Conservation (phyloP, 2,329 filamentous ascomycete genomes). For the Colletotrichum musae region DNA sequence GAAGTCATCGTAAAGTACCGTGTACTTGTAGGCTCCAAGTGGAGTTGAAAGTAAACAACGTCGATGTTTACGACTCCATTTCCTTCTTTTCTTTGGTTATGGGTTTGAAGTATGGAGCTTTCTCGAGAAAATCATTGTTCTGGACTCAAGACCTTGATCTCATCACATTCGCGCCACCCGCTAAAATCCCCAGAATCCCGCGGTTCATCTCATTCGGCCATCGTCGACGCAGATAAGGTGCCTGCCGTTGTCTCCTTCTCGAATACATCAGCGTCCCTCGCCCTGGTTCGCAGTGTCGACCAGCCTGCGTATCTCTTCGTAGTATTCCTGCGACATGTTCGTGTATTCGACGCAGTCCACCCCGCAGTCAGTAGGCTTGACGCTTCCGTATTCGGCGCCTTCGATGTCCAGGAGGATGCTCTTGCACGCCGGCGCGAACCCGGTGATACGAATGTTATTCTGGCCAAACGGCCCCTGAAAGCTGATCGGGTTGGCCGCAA, state of each 20-base stretch:
- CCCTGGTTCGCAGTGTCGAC: not conserved
- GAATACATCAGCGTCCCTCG: not conserved
- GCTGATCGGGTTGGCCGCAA: not conserved
- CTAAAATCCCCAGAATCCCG: too few species aligned
- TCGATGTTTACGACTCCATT: too few species aligned
- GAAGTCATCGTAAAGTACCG: too few species aligned
- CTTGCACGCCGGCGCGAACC: not conserved
- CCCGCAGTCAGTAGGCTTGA: not conserved
- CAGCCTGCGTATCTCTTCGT: not conserved
- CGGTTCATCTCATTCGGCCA: too few species aligned
- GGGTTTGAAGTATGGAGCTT: too few species aligned
- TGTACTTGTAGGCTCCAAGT: too few species aligned
- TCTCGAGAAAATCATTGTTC: too few species aligned
- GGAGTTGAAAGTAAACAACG: too few species aligned
- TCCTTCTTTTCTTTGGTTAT: too few species aligned
- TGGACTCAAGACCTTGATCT: too few species aligned
- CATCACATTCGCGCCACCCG: too few species aligned
- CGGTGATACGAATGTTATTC: not conserved
- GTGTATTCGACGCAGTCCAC: not conserved
- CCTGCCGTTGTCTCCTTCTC: not conserved
- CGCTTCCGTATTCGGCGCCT: not conserved
- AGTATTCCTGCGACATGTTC: not conserved
- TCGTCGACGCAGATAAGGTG: too few species aligned
- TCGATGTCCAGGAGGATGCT: not conserved
- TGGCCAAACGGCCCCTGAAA: not conserved